Conservation (phyloP, 768 basidiomycete genomes). For the Porphyrellus cyaneotinctus region DNA sequence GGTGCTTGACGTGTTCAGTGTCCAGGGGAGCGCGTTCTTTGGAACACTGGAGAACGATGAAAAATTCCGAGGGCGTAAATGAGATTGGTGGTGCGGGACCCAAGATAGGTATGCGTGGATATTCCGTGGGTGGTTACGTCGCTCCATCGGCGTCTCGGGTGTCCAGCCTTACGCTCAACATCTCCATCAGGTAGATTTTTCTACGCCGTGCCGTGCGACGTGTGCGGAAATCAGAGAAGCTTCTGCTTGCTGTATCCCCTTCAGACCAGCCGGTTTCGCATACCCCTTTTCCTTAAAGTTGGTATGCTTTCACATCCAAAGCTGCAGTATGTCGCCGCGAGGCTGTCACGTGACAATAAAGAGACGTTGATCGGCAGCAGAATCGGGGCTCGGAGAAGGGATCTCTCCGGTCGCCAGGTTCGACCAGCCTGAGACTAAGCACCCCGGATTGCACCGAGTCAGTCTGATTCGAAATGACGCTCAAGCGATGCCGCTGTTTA, state of each 20-base stretch:
- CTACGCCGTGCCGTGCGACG: background rate
- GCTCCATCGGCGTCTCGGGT: background rate
- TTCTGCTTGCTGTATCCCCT: background rate
- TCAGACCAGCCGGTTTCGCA: background rate
- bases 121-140: background rate
- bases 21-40: background rate
- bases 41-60: background rate
- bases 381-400: too few species aligned
- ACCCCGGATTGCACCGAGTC: background rate
- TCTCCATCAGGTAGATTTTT: too few species aligned
- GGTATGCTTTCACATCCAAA: background rate
- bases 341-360: background rate
- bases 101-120: background rate
- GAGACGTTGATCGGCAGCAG: background rate
- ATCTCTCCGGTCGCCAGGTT: background rate
- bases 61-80: background rate
- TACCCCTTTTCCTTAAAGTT: background rate
- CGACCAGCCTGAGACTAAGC: background rate
- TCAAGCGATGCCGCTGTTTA: background rate
- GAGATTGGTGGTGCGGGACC: background rate
- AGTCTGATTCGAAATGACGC: slow-evolving; percentile 5
- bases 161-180: too few species aligned
- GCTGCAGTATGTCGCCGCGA: too few species aligned
- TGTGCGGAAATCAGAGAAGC: background rate
- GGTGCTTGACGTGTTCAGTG: background rate